Evolutionary conservation across 768 basidiomycete genomes (phyloP).

Genomic region (Suillus occidentalis): DNA sequence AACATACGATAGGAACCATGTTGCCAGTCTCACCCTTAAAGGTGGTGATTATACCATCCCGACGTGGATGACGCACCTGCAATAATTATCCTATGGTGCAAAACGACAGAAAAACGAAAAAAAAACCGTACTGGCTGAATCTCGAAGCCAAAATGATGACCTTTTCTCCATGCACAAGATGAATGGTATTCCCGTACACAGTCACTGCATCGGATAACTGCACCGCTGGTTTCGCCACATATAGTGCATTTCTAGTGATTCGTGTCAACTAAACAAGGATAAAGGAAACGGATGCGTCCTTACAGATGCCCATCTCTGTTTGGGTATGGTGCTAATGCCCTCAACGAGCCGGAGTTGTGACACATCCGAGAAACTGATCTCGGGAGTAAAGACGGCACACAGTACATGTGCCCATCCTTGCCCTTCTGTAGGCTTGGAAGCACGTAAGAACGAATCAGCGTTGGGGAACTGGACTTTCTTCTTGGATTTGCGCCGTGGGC

Average conservation of each 20-base stretch:
- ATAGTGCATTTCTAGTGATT: slow-evolving; percentile 64
- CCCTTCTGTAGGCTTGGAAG: slow-evolving; percentile 89
- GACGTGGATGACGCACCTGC: slow-evolving; percentile 76
- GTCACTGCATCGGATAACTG: slow-evolving; percentile 81
- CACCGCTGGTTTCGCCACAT: slow-evolving; percentile 72
- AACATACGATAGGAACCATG: slow-evolving; percentile 76
- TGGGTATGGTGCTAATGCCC: slow-evolving; percentile 73
- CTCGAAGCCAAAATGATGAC: slow-evolving; percentile 90
- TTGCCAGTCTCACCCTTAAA: slow-evolving; percentile 80
- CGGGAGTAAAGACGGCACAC: slow-evolving; percentile 86
- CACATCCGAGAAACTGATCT: slow-evolving; percentile 81
- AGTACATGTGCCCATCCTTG: slow-evolving; percentile 91
- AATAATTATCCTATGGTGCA: neutral
- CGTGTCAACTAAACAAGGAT: slow-evolving; percentile 12
- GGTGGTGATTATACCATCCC: slow-evolving; percentile 64
- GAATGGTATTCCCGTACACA: slow-evolving; percentile 82
- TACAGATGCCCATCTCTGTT: slow-evolving; percentile 73
- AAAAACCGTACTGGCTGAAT: slow-evolving; percentile 66
- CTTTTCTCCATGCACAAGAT: slow-evolving; percentile 86
- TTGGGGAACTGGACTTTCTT: slow-evolving; percentile 48
- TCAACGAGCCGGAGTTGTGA: slow-evolving; percentile 76
- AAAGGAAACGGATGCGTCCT: slow-evolving; percentile 28
- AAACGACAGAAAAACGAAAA: neutral
- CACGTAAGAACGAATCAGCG: slow-evolving; percentile 66
- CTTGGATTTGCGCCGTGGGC: slow-evolving; percentile 51